Evolutionary conservation across 768 basidiomycete species (phyloP).

Genomic region (Pisolithus sp.): DNA sequence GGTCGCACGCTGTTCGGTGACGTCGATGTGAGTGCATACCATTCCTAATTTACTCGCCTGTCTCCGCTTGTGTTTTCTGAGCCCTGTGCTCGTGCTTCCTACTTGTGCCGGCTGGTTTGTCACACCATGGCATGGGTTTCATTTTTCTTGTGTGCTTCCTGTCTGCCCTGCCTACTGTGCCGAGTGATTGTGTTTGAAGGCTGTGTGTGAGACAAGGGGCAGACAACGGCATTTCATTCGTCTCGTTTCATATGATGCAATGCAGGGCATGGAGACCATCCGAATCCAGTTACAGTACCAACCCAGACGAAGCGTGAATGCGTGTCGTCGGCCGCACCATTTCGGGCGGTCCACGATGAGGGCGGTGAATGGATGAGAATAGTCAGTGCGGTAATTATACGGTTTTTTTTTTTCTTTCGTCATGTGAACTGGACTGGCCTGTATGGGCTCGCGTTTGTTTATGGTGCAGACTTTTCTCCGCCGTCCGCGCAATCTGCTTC

Average conservation of each 20-base stretch:
- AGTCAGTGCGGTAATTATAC: conserved; percentile 38
- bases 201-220: too few species aligned
- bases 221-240: background rate
- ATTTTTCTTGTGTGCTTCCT: background rate
- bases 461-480: too few species aligned
- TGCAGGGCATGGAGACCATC: conserved; percentile 52
- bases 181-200: too few species aligned
- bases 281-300: conserved; percentile 68
- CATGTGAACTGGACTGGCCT: background rate
- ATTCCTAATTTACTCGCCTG: background rate
- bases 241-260: conserved; percentile 6
- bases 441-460: too few species aligned
- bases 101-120: conserved; percentile 8
- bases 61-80: background rate
- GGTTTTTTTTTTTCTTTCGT: background rate
- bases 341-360: conserved; percentile 42
- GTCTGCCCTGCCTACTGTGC: too few species aligned
- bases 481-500: background rate
- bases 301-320: conserved; percentile 52
- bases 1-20: conserved; percentile 49
- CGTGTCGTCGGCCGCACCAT: conserved; percentile 46
- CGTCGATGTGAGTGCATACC: conserved; percentile 70
- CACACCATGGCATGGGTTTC: too few species aligned
- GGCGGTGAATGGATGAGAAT: conserved; percentile 21
- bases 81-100: background rate